Percentiles rank a stretch among this genome's conserved stretches.
Conservation (phyloP, 352 stramenopile species). For the Globisporangium splendens region DNA sequence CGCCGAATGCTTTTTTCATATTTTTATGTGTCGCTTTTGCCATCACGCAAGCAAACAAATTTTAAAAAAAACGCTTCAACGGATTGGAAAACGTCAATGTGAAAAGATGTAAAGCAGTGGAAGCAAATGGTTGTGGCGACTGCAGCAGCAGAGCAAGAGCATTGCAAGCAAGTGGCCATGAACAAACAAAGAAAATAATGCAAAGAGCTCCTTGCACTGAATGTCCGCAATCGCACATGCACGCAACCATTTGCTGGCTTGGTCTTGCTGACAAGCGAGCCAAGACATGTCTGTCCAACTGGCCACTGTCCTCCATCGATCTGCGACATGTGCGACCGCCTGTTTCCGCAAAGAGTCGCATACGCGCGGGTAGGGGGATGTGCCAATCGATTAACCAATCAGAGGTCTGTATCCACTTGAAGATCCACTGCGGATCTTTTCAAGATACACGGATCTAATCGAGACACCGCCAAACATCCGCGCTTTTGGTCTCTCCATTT, state of each 20-base stretch:
- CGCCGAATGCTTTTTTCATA: no score
- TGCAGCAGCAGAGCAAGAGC: no score
- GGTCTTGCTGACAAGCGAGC: neutral
- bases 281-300: neutral
- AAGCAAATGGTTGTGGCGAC: no score
- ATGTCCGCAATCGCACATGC: no score
- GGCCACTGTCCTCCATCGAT: neutral
- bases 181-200: no score
- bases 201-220: no score
- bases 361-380: neutral
- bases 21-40: no score
- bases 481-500: neutral
- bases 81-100: no score
- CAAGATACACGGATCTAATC: constrained; percentile 4
- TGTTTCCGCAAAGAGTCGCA: neutral
- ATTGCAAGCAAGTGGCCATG: neutral
- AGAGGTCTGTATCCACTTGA: neutral
- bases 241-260: no score
- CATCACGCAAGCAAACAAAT: no score
- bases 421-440: constrained; percentile 4
- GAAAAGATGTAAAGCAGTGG: no score
- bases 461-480: neutral
- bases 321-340: constrained; percentile 12
- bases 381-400: constrained; percentile 11
- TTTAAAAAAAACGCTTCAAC: no score